These are phyloP conservation scores for Zhuliangozyma blackwelliae DNA, from an alignment of 1,139 yeast species.

Conservation along the genomic window DNA sequence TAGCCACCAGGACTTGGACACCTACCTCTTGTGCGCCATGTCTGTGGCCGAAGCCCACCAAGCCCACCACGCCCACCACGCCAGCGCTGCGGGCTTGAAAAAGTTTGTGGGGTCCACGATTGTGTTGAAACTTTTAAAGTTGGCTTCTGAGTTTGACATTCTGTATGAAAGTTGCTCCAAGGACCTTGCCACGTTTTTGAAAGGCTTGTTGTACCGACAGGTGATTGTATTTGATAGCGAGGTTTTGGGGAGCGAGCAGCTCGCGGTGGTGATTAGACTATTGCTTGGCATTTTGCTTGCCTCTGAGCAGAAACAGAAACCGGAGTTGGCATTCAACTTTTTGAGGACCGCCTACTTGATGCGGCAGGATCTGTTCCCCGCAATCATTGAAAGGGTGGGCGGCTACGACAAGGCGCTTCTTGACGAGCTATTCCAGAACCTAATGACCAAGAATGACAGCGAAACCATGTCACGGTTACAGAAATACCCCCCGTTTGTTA, in stretches of 20 bases:
- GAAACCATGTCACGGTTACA: conserved; percentile 28
- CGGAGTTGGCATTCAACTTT: conserved; percentile 33
- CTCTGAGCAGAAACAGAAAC: conserved; percentile 7
- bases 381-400: conserved; percentile 14
- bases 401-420: conserved; percentile 16
- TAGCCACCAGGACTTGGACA: conserved; percentile 20
- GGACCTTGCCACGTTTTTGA: conserved; percentile 14
- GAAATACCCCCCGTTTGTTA: conserved; percentile 28
- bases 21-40: conserved; percentile 26
- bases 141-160: conserved; percentile 10
- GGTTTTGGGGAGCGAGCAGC: conserved; percentile 24
- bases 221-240: conserved; percentile 32
- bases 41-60: conserved; percentile 29
- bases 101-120: conserved; percentile 27
- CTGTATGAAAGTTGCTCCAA: conserved; percentile 1
- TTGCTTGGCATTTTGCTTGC: conserved; percentile 23
- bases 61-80: neutral
- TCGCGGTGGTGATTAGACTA: conserved; percentile 28
- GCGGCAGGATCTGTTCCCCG: conserved; percentile 23
- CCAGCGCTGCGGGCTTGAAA: conserved; percentile 12
- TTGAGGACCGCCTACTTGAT: conserved; percentile 34
- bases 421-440: conserved; percentile 27
- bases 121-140: conserved; percentile 21
- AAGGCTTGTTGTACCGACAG: conserved; percentile 42
- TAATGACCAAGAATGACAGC: conserved; percentile 35